Conservation (phyloP, 1,139 yeast species). For the Pichia norvegensis region DNA sequence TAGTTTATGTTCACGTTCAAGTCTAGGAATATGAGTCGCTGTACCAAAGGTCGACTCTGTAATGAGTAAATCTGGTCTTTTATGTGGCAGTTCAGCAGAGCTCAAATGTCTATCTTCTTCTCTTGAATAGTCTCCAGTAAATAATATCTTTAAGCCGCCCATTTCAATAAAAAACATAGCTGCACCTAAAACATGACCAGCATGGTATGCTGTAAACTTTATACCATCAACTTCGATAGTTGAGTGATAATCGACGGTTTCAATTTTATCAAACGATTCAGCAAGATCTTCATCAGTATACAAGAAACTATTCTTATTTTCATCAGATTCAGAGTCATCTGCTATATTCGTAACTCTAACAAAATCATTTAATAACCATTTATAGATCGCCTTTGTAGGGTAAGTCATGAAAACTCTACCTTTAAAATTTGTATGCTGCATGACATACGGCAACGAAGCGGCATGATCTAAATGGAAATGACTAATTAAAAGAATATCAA, state of each 20-base stretch:
- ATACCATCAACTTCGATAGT: constrained; percentile 92
- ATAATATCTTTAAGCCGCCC: constrained; percentile 81
- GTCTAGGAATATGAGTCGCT: constrained; percentile 88
- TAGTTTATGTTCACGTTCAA: constrained; percentile 73
- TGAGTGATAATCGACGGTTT: constrained; percentile 91
- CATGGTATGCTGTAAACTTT: constrained; percentile 94
- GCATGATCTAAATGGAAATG: constrained; percentile 98
- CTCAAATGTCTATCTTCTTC: constrained; percentile 94
- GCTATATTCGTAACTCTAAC: constrained; percentile 82
- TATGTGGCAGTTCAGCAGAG: constrained; percentile 90
- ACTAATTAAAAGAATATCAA: constrained; percentile 78
- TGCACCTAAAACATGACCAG: constrained; percentile 98
- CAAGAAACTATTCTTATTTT: constrained; percentile 40
- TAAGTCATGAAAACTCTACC: constrained; percentile 99
- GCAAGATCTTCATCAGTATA: constrained; percentile 88
- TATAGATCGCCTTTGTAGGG: constrained; percentile 94
- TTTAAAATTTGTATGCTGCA: constrained; percentile 91
- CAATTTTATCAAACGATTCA: constrained; percentile 81
- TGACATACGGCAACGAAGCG: constrained; percentile 93
- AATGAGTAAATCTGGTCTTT: constrained; percentile 80
- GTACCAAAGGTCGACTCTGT: constrained; percentile 97
- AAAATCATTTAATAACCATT: constrained; percentile 92
- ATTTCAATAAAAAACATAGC: constrained; percentile 95
- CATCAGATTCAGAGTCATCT: constrained; percentile 32
- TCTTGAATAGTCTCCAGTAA: constrained; percentile 94